Evolutionary conservation across 768 basidiomycete genomes (phyloP).

Genomic region (Piloderma croceum): DNA sequence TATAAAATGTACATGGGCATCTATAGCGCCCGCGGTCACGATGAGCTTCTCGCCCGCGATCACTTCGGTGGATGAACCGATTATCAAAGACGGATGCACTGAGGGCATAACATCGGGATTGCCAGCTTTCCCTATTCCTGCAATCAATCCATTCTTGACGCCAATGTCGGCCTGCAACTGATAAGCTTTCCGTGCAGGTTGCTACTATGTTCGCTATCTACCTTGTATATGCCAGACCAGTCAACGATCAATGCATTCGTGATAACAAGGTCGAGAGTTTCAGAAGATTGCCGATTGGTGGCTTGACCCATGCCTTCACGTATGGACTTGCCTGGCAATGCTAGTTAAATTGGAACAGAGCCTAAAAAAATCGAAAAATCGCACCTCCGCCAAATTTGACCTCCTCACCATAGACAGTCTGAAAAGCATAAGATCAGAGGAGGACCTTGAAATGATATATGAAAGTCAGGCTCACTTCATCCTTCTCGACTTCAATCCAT

Average conservation of each 20-base stretch:
- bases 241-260: slow-evolving; percentile 94
- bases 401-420: slow-evolving; percentile 93
- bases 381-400: slow-evolving; percentile 95
- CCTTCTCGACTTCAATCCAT: slow-evolving; percentile 90
- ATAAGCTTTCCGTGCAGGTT: slow-evolving; percentile 1
- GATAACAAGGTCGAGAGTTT: slow-evolving; percentile 86
- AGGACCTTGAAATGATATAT: not conserved
- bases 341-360: not conserved
- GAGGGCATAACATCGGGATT: slow-evolving; percentile 91
- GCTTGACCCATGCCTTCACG: slow-evolving; percentile 97
- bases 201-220: slow-evolving; percentile 17
- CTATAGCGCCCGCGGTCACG: slow-evolving; percentile 88
- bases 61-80: slow-evolving; percentile 91
- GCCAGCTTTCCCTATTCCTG: slow-evolving; percentile 93
- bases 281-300: slow-evolving; percentile 57
- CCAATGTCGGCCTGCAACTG: slow-evolving; percentile 84
- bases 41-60: slow-evolving; percentile 95
- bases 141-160: slow-evolving; percentile 74
- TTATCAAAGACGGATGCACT: slow-evolving; percentile 64
- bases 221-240: slow-evolving; percentile 95
- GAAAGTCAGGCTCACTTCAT: slow-evolving; percentile 45
- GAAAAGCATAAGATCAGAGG: not conserved
- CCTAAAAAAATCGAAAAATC: slow-evolving; percentile 2
- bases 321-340: slow-evolving; percentile 71
- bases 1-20: slow-evolving; percentile 92